Base-by-base conservation (phyloP, 106 monocot species). In the Chionographis japonica region DNA sequence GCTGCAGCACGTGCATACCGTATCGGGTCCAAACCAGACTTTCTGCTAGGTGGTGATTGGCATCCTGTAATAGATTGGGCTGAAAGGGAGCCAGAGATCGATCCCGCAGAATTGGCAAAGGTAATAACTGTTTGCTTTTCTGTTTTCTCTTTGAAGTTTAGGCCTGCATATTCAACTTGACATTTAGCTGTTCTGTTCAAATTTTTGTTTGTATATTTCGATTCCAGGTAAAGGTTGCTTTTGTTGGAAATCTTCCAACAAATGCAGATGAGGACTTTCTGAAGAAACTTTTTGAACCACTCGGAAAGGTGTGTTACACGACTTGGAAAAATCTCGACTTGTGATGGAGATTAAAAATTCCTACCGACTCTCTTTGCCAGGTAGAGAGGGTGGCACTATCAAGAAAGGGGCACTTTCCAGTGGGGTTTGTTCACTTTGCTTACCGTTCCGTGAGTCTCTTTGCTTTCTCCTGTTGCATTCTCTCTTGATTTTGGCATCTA, bases 391-490 rank as follows among this genome's bases (percentile, higher is more conserved):
- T 81, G 18, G 81, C 76, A 49, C 9, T 81, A 10, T 76, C 81
- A 65, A 76, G 76, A 14, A 82, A 77, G 56, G 65, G 73, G 37
- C 68, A 65, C 15, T 69, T 40, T 35, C 77, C 82, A 64, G 72
- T 82, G 56, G 82, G 82, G 19, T 82, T 82, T 73, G 82, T 82
- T 59, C 82, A 82, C 68, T 82, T 82, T 73, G 68, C 68, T 38
- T 20, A 54, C 5, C 68, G 82, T 43, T 46, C 58, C 42, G 82
- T 82, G 62, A 82, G 82, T 68, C 1, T 38, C 50, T 37, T 49
- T 50, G 18, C 4, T 3, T 16, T 50, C n/a, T 12, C 55, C 19
- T 15, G 8, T 55, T 12, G 40, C 18, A 12, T 35, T 16, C 37
- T 72, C 9, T 72, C 42, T 40, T 16, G 14, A 2, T 27, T 54